These are phyloP conservation scores for Hygrophorus russula DNA, from an alignment of 768 basidiomycete species.

Conservation along the genomic window DNA sequence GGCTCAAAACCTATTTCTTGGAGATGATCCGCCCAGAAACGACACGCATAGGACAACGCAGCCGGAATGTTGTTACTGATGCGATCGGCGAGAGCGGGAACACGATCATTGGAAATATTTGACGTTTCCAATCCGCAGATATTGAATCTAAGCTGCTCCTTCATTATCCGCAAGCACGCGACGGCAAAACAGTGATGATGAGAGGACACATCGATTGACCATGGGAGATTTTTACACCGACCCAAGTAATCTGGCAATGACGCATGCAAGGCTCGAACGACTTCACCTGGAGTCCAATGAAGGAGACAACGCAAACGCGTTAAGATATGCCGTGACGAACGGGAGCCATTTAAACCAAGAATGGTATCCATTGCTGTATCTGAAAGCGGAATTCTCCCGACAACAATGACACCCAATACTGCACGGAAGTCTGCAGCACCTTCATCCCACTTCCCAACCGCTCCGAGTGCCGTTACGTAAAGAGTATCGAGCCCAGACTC, in stretches of 20 bases:
- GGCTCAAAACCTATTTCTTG: constrained; percentile 1
- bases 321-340: neutral
- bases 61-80: constrained; percentile 17
- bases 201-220: constrained; percentile 8
- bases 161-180: constrained; percentile 19
- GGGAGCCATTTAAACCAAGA: neutral
- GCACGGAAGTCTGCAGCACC: neutral
- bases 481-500: neutral
- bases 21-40: constrained; percentile 23
- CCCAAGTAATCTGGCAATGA: constrained; percentile 26
- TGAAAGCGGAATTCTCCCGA: constrained; percentile 2
- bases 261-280: constrained; percentile 17
- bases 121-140: constrained; percentile 26
- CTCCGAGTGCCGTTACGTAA: neutral
- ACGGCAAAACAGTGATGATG: constrained; percentile 13
- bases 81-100: constrained; percentile 10
- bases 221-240: constrained; percentile 11
- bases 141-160: constrained; percentile 22
- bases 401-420: constrained; percentile 1
- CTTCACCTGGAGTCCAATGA: neutral
- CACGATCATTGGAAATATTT: constrained; percentile 15
- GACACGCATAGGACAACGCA: constrained; percentile 23
- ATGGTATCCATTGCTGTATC: constrained; percentile 1
- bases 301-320: neutral
- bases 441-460: neutral